Evolutionary conservation across 1,284 basidiomycete genomes (phyloP).

Genomic region (Malassezia brasiliensis): DNA sequence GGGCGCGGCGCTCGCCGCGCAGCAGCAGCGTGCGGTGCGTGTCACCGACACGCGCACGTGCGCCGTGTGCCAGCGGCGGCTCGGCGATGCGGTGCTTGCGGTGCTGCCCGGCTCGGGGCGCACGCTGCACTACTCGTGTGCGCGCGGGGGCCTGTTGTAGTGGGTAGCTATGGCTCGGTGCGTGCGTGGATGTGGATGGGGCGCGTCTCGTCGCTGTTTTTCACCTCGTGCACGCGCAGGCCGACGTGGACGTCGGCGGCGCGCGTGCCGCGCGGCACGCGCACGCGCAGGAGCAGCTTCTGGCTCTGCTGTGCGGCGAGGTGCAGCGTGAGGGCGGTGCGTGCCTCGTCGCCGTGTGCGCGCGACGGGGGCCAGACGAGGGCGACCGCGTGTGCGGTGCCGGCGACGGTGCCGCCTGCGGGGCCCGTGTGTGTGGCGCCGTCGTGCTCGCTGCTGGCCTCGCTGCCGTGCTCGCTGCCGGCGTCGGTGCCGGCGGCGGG

Average conservation of each 20-base stretch:
- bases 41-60: slow-evolving; percentile 80
- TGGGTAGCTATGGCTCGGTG: background rate
- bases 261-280: slow-evolving; percentile 20
- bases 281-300: slow-evolving; percentile 37
- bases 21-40: slow-evolving; percentile 74
- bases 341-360: slow-evolving; percentile 14
- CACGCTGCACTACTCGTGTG: slow-evolving; percentile 43
- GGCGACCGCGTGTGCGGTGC: background rate
- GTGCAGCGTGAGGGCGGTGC: slow-evolving; percentile 29
- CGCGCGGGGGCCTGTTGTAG: background rate
- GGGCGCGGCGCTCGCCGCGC: slow-evolving; percentile 60
- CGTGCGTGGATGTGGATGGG: slow-evolving; percentile 21
- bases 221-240: slow-evolving; percentile 41
- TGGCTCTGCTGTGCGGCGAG: slow-evolving; percentile 33
- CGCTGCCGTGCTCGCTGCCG: background rate
- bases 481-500: background rate
- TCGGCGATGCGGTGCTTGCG: slow-evolving; percentile 88
- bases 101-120: slow-evolving; percentile 54
- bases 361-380: slow-evolving; percentile 21
- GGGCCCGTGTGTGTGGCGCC: too few relatives aligned
- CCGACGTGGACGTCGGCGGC: slow-evolving; percentile 29
- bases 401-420: too few relatives aligned
- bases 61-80: slow-evolving; percentile 84
- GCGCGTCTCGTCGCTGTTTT: slow-evolving; percentile 46
- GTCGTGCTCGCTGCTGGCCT: slow-evolving; percentile 3